phyloP scores from a whole-genome alignment of 495 filamentous ascomycete species.

The Evernia prunastri region DNA sequence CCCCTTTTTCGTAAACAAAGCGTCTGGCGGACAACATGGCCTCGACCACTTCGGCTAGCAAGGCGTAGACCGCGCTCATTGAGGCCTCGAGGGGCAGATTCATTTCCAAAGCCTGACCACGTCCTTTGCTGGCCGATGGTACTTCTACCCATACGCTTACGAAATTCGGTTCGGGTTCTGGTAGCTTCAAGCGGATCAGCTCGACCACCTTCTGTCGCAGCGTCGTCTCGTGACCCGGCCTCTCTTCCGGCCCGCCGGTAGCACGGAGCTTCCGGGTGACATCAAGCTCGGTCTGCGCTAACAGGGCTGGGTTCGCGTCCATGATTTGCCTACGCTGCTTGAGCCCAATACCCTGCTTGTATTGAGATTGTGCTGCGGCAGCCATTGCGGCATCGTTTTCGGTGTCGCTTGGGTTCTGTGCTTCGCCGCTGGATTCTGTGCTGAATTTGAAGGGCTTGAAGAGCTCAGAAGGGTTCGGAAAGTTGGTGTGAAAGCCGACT shows the following conservation, averaged over 20 bases:
- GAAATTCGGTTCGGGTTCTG: background rate
- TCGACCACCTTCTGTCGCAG: slow-evolving; percentile 11
- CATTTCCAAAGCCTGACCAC: background rate
- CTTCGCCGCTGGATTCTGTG: too few relatives aligned
- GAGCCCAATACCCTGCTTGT: too few relatives aligned
- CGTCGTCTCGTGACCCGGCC: background rate
- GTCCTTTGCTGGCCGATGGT: background rate
- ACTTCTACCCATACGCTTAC: background rate
- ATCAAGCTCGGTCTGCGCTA: background rate
- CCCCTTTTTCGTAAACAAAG: background rate
- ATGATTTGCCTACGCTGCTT: background rate
- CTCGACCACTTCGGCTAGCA: slow-evolving; percentile 1
- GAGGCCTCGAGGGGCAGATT: slow-evolving; percentile 3
- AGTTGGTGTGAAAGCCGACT: slow-evolving; percentile 10
- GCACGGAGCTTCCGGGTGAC: background rate
- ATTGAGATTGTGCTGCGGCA: too few relatives aligned
- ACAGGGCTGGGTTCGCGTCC: background rate
- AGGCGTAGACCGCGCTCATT: background rate
- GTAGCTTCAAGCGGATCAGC: background rate
- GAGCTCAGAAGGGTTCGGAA: slow-evolving; percentile 5
- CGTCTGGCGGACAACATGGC: background rate
- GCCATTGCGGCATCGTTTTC: background rate
- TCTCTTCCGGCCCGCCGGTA: background rate
- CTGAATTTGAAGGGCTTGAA: background rate
- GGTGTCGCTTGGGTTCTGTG: too few relatives aligned